Evolutionary conservation across 805 yeast species (phyloP).

Genomic region (Wickerhamiella azyma): DNA sequence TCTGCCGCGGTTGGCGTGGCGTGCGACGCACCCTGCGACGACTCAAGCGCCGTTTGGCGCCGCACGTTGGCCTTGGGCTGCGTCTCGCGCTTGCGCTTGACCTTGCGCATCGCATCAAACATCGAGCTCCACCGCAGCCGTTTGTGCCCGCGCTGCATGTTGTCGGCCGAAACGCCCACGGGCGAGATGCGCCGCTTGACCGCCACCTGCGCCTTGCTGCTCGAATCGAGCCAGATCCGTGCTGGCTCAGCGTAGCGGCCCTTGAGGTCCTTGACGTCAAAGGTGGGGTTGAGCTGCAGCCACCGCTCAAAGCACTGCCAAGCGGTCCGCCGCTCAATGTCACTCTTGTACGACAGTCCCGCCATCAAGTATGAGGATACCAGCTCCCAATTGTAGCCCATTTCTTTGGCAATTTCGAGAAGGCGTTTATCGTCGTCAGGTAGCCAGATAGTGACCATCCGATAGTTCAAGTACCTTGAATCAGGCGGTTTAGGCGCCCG

Average conservation of each 20-base stretch:
- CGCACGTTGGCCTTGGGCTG: conserved; percentile 41
- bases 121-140: conserved; percentile 90
- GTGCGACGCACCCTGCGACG: conserved; percentile 10
- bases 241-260: conserved; percentile 77
- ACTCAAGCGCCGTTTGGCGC: conserved; percentile 24
- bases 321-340: conserved; percentile 88
- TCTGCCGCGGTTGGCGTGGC: conserved; percentile 71
- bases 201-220: conserved; percentile 75
- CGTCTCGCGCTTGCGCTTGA: conserved; percentile 78
- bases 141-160: conserved; percentile 85
- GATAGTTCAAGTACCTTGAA: conserved; percentile 57
- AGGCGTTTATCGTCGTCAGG: conserved; percentile 83
- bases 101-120: conserved; percentile 88
- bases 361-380: conserved; percentile 69
- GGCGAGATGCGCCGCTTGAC: conserved; percentile 85
- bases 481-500: conserved; percentile 91
- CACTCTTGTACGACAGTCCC: conserved; percentile 61
- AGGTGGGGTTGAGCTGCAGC: conserved; percentile 79
- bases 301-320: conserved; percentile 98
- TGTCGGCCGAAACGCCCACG: conserved; percentile 82
- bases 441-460: conserved; percentile 92
- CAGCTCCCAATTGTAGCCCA: conserved; percentile 84
- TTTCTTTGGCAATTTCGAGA: conserved; percentile 70
- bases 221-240: conserved; percentile 83
- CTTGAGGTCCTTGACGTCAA: conserved; percentile 73